Conservation (phyloP, 2,329 filamentous ascomycete genomes). For the Pyrenophora graminea region DNA sequence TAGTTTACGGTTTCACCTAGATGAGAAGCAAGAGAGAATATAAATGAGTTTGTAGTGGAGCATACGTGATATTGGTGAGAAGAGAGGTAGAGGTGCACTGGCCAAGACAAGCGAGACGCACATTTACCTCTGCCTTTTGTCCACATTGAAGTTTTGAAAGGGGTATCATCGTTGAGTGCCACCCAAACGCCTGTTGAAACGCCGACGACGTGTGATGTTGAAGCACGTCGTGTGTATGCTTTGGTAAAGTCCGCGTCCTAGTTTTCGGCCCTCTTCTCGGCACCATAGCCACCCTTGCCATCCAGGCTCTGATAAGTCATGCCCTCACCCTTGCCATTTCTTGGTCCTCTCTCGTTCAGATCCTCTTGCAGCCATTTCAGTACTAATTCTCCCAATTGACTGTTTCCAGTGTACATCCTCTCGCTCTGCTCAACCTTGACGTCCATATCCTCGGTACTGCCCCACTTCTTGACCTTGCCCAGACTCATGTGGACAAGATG, state of each 20-base stretch:
- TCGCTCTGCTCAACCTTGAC: slow-evolving; percentile 51
- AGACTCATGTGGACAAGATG: slow-evolving; percentile 96
- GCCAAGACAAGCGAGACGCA: no score
- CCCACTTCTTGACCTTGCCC: slow-evolving; percentile 86
- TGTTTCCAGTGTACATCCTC: slow-evolving; percentile 67
- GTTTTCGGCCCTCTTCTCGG: slow-evolving; percentile 52
- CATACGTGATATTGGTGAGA: no score
- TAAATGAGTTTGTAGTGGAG: no score
- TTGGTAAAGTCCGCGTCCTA: neutral
- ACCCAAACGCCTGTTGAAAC: slow-evolving; percentile 32
- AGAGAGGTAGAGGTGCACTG: no score
- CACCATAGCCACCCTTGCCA: slow-evolving; percentile 67
- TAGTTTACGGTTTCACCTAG: no score
- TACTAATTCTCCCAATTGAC: slow-evolving; percentile 82
- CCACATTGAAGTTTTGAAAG: slow-evolving; percentile 6
- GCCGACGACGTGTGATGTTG: slow-evolving; percentile 29
- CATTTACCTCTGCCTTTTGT: no score
- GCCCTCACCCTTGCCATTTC: slow-evolving; percentile 67
- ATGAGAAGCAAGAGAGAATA: no score
- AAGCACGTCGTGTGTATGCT: slow-evolving; percentile 19
- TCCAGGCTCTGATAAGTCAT: slow-evolving; percentile 64
- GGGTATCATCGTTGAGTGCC: slow-evolving; percentile 46
- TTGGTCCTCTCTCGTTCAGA: slow-evolving; percentile 75
- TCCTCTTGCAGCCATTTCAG: slow-evolving; percentile 85
- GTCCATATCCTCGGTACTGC: slow-evolving; percentile 66